phyloP scores from a whole-genome alignment of 2,329 filamentous ascomycete species.

The Balansia obtecta region DNA sequence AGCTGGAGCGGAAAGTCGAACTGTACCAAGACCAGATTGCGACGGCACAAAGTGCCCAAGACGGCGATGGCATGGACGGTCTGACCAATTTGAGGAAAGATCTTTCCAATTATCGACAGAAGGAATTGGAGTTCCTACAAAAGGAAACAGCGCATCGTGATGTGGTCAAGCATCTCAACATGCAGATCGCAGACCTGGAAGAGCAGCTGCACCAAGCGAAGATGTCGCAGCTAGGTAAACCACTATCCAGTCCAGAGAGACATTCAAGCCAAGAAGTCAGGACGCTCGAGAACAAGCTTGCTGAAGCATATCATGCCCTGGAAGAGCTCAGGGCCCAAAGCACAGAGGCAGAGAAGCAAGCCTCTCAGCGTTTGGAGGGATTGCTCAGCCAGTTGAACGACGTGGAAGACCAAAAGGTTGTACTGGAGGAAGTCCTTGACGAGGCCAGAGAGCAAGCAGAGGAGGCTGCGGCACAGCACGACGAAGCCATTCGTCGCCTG shows the following conservation, averaged over 20 bases:
- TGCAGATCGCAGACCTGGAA: conserved; percentile 54
- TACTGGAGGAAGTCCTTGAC: conserved; percentile 45
- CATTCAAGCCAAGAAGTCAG: conserved; percentile 46
- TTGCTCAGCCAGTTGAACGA: conserved; percentile 43
- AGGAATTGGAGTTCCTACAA: conserved; percentile 51
- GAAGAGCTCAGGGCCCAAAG: conserved; percentile 39
- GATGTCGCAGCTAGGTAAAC: conserved; percentile 34
- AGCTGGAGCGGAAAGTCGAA: conserved; percentile 49
- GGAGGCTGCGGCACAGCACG: conserved; percentile 31
- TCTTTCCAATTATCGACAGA: conserved; percentile 50
- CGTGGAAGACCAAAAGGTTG: conserved; percentile 45
- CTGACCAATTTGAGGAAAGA: conserved; percentile 50
- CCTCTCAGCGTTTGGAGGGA: conserved; percentile 28
- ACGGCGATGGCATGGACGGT: conserved; percentile 35
- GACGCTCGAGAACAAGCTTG: conserved; percentile 47
- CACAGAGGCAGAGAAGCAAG: conserved; percentile 37
- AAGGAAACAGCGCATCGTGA: conserved; percentile 54
- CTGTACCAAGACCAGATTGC: conserved; percentile 36
- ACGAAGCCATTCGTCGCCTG: conserved; percentile 29
- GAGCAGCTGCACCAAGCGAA: conserved; percentile 53
- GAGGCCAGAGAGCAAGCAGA: conserved; percentile 39
- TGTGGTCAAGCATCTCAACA: conserved; percentile 48
- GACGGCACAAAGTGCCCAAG: conserved; percentile 19
- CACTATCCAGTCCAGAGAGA: conserved; percentile 33
- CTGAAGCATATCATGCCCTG: conserved; percentile 45